phyloP scores from a whole-genome alignment of 371 early-diverging fungal genomes.

The Batrachochytrium dendrobatidis region DNA sequence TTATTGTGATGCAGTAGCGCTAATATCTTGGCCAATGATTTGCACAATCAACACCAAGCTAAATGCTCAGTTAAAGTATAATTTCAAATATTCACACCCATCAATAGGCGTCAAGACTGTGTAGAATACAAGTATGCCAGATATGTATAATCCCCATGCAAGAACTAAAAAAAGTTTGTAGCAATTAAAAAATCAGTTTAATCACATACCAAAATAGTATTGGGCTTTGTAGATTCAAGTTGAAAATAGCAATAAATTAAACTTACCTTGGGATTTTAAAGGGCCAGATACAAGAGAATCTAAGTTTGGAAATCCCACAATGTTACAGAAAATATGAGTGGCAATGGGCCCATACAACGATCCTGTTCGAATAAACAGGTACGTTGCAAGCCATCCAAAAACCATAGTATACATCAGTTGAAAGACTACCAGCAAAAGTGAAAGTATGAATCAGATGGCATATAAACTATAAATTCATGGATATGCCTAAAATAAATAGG shows the following conservation, averaged over 20 bases:
- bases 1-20: too few species aligned
- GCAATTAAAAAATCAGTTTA: slow-evolving; percentile 2
- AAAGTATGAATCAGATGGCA: neutral
- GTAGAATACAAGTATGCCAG: neutral
- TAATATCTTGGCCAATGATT: too few species aligned
- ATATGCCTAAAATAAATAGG: neutral
- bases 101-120: too few species aligned
- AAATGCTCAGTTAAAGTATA: too few species aligned
- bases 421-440: slow-evolving; percentile 22
- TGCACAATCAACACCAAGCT: too few species aligned
- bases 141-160: slow-evolving; percentile 10
- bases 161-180: slow-evolving; percentile 5
- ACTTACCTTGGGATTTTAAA: neutral
- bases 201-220: neutral
- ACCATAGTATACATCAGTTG: slow-evolving; percentile 59
- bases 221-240: neutral
- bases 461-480: neutral
- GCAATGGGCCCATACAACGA: slow-evolving; percentile 33
- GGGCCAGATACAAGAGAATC: neutral
- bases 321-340: slow-evolving; percentile 58
- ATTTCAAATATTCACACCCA: too few species aligned
- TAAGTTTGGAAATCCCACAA: slow-evolving; percentile 57
- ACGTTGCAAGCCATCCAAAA: slow-evolving; percentile 64
- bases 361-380: slow-evolving; percentile 47
- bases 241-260: neutral